Percentiles rank a stretch among this genome's conserved stretches.
Conservation (phyloP, 306 rosid genomes). For the Dalbergia cochinchinensis region DNA sequence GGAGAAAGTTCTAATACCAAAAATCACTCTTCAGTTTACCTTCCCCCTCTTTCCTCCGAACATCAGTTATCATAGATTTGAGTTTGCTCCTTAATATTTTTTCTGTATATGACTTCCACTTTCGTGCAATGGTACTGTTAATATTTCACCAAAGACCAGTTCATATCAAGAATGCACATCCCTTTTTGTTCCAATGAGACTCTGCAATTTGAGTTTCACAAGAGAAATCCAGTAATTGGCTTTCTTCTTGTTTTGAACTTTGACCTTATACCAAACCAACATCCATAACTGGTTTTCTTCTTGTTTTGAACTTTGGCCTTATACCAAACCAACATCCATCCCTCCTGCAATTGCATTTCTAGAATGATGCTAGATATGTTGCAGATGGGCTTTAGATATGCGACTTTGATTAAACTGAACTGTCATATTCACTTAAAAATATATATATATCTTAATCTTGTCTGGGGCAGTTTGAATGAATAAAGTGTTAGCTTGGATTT, state of each 20-base stretch:
- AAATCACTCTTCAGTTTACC: not conserved
- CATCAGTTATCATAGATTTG: not conserved
- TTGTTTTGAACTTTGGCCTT: not conserved
- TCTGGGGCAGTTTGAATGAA: conserved; percentile 1
- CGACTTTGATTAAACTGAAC: not conserved
- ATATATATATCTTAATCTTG: not conserved
- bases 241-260: conserved; percentile 26
- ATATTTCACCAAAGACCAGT: not conserved
- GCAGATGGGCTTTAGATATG: conserved; percentile 10
- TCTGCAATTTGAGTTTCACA: conserved; percentile 4
- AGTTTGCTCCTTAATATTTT: conserved; percentile 11
- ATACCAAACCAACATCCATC: conserved; percentile 27
- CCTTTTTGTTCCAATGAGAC: conserved; percentile 12
- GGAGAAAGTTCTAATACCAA: not conserved
- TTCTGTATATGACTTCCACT: not conserved
- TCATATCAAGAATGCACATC: conserved; percentile 1
- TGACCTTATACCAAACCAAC: conserved; percentile 17
- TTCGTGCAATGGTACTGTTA: not conserved
- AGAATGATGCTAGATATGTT: conserved; percentile 20
- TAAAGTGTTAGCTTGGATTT: conserved; percentile 12
- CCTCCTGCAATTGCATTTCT: conserved; percentile 13
- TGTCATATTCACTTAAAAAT: not conserved
- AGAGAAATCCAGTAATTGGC: conserved; percentile 6
- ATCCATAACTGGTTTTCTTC: not conserved
- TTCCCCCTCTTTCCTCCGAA: not conserved